Base-by-base conservation (phyloP, 2,329 filamentous ascomycete species). In the Penicillium fuscoglaucum region DNA sequence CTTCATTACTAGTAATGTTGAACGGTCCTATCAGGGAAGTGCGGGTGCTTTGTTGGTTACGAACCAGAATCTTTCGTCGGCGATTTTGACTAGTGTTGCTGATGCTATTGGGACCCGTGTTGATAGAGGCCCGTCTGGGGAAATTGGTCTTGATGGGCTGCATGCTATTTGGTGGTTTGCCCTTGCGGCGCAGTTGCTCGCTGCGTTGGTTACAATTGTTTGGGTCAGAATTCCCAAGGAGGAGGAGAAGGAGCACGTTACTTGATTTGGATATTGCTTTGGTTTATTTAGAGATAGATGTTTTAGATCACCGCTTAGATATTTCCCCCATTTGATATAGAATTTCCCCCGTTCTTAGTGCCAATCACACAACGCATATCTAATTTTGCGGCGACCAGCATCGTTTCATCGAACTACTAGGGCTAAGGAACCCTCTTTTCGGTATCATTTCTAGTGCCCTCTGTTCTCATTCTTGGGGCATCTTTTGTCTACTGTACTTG, bases 1-100 rank as follows among this genome's bases (percentile, higher is more conserved):
- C 45, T 80, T 80, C 66, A 80, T 81, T 58, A 81, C 78, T 0
- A 76, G 72, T 12, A 79, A 74, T 49, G 78, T 81, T 6, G 74
- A 77, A 1, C 64, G 78, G n/a, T 78, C 74, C 1, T 80, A 80
- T 53, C 79, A 81, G 58, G 79, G 78, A 4, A 75, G 74, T 12
- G 79, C 79, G 0, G 79, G 78, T 0, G 79, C 78, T 54, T 58
- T 81, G 58, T 65, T 81, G 5, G 78, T 80, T 1, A 81, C 78
- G 26, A 76, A 79, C 41, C 78, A 81, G 65, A 80, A 80, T 55
- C 66, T 80, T 19, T 77, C 76, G 0, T 71, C 74, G 15, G 79
- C 79, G 3, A 77, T 81, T 31, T 76, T 72, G 40, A 72, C 69
- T 1, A 70, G 68, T 61, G 60, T 72, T 7, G 70, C 69, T 3